Base-by-base conservation (phyloP, 2,329 filamentous ascomycete species). In the Phyllosticta citrichinensis region DNA sequence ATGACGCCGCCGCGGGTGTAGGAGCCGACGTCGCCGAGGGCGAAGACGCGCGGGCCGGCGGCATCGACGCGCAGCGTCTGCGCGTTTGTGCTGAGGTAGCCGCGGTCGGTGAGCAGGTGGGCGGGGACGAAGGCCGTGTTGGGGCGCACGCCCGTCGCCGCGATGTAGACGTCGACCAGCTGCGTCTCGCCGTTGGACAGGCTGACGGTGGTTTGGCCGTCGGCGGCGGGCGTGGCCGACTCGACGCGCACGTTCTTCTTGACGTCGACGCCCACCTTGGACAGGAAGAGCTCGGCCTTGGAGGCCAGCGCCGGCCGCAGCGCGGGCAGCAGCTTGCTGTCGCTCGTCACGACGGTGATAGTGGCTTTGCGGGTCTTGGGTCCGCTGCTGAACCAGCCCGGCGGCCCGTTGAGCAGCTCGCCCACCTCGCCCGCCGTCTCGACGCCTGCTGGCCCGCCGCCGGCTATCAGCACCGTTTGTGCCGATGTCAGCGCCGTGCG, bases 371-470 rank as follows among this genome's bases (percentile, higher is more conserved):
- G 60, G 54, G 62, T 64, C 55, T 57, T 57, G 11, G 55, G 55
- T 2, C 52, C 66, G 17, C 65, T 67, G 5, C 69, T 67, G 62
- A 79, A 73, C 68, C 68, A 73, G 4, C 77, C 73, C 0, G 75
- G 67, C 1, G 70, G 71, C 1, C 80, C 77, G 62, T 83, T 83
- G 17, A 83, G 71, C 64, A 76, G 72, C 63, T 82, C 78, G 27
- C 79, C 81, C 6, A 75, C 66, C 63, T 75, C 72, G 35, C 72
- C 73, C 2, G 73, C 71, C 5, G 68, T 69, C 65, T 75, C 73
- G 40, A 74, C 67, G 20, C 70, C 73, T 5, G 70, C 68, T 8
- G 67, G 66, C 0, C 73, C 73, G 6, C 70, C 73, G 40, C 73
- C 73, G 24, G 66, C 66, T 52, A 75, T 64, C 56, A 75, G 64